Conservation (phyloP, 768 basidiomycete species). For the Floccularia luteovirens region DNA sequence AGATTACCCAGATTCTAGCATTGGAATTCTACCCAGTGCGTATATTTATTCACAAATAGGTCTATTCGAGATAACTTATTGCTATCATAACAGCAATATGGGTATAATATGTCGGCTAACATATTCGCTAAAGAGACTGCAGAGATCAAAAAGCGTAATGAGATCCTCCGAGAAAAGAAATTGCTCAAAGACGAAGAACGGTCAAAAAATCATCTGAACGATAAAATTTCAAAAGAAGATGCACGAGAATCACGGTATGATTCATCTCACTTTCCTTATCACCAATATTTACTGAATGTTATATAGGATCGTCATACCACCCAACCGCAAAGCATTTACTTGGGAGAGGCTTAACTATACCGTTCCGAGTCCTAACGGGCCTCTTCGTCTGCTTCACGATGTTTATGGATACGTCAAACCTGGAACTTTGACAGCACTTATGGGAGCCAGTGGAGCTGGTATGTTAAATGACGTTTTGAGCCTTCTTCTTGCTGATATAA, state of each 20-base stretch:
- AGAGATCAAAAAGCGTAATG: conserved; percentile 49
- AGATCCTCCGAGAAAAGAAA: conserved; percentile 44
- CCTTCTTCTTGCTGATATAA: background rate
- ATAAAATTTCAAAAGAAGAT: conserved; percentile 8
- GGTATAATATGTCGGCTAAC: conserved; percentile 36
- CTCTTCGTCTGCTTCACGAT: conserved; percentile 59
- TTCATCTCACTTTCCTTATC: background rate
- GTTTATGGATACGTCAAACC: conserved; percentile 79
- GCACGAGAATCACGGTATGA: background rate
- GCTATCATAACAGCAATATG: conserved; percentile 35
- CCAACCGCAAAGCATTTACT: conserved; percentile 43
- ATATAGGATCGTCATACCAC: background rate
- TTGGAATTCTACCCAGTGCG: conserved; percentile 61
- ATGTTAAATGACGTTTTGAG: conserved; percentile 10
- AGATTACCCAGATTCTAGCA: conserved; percentile 57
- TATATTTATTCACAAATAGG: conserved; percentile 2
- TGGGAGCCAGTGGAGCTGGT: conserved; percentile 82
- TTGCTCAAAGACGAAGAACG: conserved; percentile 21
- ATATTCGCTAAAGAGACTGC: conserved; percentile 54
- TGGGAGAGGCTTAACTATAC: conserved; percentile 78
- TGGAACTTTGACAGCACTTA: conserved; percentile 81
- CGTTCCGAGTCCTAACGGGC: conserved; percentile 60
- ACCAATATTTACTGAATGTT: background rate
- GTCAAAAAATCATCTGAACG: conserved; percentile 11
- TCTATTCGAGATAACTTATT: conserved; percentile 5